A percentile compares a stretch with the other conserved stretches of the same genome.
Evolutionary conservation across 495 filamentous ascomycete genomes (phyloP).

Genomic region (Rhypophila decipiens): DNA sequence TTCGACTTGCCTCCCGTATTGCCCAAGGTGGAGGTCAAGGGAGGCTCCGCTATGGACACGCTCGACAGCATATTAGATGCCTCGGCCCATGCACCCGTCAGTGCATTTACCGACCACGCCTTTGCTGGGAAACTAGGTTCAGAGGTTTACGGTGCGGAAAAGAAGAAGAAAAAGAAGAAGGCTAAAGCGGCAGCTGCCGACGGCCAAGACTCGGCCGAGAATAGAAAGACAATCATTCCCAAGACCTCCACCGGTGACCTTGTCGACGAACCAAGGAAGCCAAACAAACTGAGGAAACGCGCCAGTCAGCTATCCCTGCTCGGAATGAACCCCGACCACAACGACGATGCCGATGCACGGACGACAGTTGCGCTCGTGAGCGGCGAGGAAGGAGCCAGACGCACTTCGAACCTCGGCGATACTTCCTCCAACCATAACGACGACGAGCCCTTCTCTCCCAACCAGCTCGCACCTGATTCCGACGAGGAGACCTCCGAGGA

Average conservation of each 20-base stretch:
- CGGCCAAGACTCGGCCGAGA: neutral
- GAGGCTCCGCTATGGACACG: slow-evolving; percentile 77
- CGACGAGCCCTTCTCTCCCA: slow-evolving; percentile 11
- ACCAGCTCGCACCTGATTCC: slow-evolving; percentile 14
- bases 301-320: slow-evolving; percentile 32
- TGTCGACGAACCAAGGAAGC: slow-evolving; percentile 9
- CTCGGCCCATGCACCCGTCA: slow-evolving; percentile 87
- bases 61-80: slow-evolving; percentile 92
- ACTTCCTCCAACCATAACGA: slow-evolving; percentile 3
- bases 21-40: slow-evolving; percentile 58
- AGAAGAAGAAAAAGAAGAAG: slow-evolving; percentile 31
- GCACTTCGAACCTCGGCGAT: neutral
- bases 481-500: slow-evolving; percentile 28
- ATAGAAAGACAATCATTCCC: slow-evolving; percentile 9
- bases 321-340: slow-evolving; percentile 4
- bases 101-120: slow-evolving; percentile 89
- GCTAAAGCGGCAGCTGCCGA: neutral
- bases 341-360: slow-evolving; percentile 7
- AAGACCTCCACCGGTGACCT: slow-evolving; percentile 9
- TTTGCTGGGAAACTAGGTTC: slow-evolving; percentile 66
- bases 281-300: slow-evolving; percentile 34
- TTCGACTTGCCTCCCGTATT: slow-evolving; percentile 65
- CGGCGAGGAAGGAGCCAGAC: slow-evolving; percentile 1
- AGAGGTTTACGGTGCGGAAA: slow-evolving; percentile 55
- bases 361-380: slow-evolving; percentile 7